Conservation (phyloP, 2,329 filamentous ascomycete genomes). For the Colletotrichum neosansevieriae region DNA sequence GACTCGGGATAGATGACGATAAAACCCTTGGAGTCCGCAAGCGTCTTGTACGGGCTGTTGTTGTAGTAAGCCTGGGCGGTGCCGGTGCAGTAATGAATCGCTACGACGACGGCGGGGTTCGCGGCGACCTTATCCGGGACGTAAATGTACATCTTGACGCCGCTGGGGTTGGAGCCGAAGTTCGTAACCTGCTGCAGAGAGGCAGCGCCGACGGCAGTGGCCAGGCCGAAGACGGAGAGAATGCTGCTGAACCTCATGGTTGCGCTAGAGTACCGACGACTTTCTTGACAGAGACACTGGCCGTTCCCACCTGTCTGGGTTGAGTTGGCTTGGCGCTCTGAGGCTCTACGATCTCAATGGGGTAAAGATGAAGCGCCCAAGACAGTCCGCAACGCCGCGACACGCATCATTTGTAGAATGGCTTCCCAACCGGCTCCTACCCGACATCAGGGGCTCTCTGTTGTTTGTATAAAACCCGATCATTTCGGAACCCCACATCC, state of each 20-base stretch:
- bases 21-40: conserved; percentile 67
- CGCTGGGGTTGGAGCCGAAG: conserved; percentile 47
- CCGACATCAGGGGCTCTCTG: background rate
- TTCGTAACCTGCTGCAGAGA: conserved; percentile 46
- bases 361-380: background rate
- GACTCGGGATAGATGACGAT: conserved; percentile 64
- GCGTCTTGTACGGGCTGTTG: conserved; percentile 62
- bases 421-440: background rate
- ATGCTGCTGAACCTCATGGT: conserved; percentile 37
- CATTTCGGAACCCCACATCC: conserved; percentile 30
- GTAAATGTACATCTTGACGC: conserved; percentile 49
- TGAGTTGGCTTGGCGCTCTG: background rate
- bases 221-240: conserved; percentile 40
- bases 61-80: conserved; percentile 64
- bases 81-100: conserved; percentile 68
- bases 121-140: conserved; percentile 48
- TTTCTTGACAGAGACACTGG: background rate
- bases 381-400: background rate
- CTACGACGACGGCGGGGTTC: conserved; percentile 63
- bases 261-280: background rate
- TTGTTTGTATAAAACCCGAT: conserved; percentile 23
- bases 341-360: background rate
- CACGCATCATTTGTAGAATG: conserved; percentile 24
- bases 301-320: background rate
- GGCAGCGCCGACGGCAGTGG: conserved; percentile 40